Percentiles rank a stretch among this genome's conserved stretches.
phyloP scores from a whole-genome alignment of 2,329 filamentous ascomycete species.

The Cryphonectria nitschkei region DNA sequence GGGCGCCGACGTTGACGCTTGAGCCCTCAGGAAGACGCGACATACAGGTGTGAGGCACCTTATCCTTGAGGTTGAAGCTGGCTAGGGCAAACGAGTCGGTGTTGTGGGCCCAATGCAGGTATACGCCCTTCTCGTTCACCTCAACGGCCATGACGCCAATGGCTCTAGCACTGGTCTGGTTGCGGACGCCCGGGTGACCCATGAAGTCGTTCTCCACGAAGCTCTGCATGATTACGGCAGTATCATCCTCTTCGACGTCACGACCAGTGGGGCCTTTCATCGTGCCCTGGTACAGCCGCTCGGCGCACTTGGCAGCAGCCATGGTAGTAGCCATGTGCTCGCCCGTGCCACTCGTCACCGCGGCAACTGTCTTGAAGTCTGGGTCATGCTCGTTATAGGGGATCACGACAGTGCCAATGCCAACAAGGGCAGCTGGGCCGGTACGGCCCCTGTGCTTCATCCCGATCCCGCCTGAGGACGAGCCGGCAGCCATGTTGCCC shows the following conservation, averaged over 20 bases:
- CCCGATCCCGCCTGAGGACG: conserved; percentile 95
- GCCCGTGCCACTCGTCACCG: conserved; percentile 91
- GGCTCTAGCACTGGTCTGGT: conserved; percentile 80
- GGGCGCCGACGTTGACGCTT: conserved; percentile 58
- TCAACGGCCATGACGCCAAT: conserved; percentile 93
- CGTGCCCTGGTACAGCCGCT: conserved; percentile 76
- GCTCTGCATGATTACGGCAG: conserved; percentile 73
- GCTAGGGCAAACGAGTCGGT: conserved; percentile 87
- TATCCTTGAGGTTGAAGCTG: conserved; percentile 82
- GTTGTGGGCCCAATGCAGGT: conserved; percentile 94
- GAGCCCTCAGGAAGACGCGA: conserved; percentile 67
- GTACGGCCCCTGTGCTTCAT: conserved; percentile 96
- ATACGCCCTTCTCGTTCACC: conserved; percentile 74
- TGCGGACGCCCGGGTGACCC: conserved; percentile 81
- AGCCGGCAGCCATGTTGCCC: conserved; percentile 90
- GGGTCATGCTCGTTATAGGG: conserved; percentile 73
- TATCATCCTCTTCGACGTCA: conserved; percentile 61
- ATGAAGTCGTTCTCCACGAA: conserved; percentile 93
- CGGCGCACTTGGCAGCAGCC: conserved; percentile 84
- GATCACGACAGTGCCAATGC: conserved; percentile 88
- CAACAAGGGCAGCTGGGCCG: conserved; percentile 90
- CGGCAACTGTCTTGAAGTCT: conserved; percentile 72
- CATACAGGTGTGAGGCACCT: conserved; percentile 81
- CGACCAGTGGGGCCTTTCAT: conserved; percentile 62
- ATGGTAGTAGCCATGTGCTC: conserved; percentile 98